phyloP scores from a whole-genome alignment of 805 yeast genomes.

The Candida hungchunana region DNA sequence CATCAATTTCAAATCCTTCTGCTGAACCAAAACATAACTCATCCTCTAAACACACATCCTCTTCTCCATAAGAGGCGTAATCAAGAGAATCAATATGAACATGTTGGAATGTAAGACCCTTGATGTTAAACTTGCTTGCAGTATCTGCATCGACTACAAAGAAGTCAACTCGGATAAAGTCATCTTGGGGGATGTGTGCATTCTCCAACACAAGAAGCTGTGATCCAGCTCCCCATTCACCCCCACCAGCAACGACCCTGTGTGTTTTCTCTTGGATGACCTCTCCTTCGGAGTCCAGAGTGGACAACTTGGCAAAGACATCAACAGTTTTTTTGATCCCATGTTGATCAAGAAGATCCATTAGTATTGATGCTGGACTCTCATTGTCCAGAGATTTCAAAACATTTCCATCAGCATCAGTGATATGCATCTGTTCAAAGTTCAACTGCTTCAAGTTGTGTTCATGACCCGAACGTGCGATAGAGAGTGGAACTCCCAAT shows the following conservation, averaged over 20 bases:
- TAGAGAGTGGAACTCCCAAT: constrained; percentile 1
- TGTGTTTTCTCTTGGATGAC: not conserved
- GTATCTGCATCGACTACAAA: constrained; percentile 3
- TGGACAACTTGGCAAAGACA: constrained; percentile 5
- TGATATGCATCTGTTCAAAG: not conserved
- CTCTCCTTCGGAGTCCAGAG: not conserved
- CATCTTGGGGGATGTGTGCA: not conserved
- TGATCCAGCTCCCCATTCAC: constrained; percentile 12
- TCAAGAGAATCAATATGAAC: not conserved
- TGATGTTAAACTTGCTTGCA: not conserved
- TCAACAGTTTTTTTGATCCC: constrained; percentile 7
- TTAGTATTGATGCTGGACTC: constrained; percentile 9
- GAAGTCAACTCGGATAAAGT: constrained; percentile 1
- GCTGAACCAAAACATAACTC: constrained; percentile 4
- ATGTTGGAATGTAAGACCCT: constrained; percentile 2
- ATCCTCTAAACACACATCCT: constrained; percentile 4
- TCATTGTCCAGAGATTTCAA: constrained; percentile 2
- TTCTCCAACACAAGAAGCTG: constrained; percentile 8
- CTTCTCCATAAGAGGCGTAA: not conserved
- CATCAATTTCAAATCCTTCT: constrained; percentile 8
- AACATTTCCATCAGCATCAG: constrained; percentile 7
- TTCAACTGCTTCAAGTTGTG: not conserved
- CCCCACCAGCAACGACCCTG: constrained; percentile 13
- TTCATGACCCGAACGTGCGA: not conserved
- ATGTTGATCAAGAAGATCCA: constrained; percentile 3